phyloP scores from a whole-genome alignment of 2,329 filamentous ascomycete species.

The Hymenoscyphus scutula region DNA sequence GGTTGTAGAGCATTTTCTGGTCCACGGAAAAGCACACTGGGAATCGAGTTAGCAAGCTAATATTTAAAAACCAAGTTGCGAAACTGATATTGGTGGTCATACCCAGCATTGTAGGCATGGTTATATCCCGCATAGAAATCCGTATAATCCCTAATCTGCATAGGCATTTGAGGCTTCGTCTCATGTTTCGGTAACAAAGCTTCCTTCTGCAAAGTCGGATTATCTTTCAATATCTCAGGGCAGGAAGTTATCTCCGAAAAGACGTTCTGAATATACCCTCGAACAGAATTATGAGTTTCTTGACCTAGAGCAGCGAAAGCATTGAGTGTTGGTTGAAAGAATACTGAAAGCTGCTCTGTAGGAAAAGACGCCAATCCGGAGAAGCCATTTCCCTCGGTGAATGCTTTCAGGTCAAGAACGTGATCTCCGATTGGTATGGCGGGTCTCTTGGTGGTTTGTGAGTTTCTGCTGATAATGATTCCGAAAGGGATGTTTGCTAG shows the following conservation, averaged over 20 bases:
- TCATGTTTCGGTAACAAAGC: slow-evolving; percentile 58
- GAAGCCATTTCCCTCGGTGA: slow-evolving; percentile 60
- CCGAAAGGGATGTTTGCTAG: slow-evolving; percentile 75
- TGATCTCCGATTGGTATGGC: slow-evolving; percentile 69
- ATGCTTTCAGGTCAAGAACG: slow-evolving; percentile 63
- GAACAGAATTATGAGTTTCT: slow-evolving; percentile 64
- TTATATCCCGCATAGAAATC: slow-evolving; percentile 82
- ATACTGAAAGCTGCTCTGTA: slow-evolving; percentile 57
- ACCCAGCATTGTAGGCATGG: slow-evolving; percentile 63
- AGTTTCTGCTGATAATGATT: slow-evolving; percentile 56
- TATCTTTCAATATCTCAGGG: slow-evolving; percentile 61
- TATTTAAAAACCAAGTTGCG: neutral
- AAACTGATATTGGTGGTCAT: neutral
- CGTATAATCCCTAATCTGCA: slow-evolving; percentile 79
- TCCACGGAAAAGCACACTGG: slow-evolving; percentile 66
- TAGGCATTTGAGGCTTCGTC: slow-evolving; percentile 67
- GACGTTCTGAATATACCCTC: slow-evolving; percentile 66
- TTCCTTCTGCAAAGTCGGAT: slow-evolving; percentile 53
- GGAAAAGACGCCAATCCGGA: slow-evolving; percentile 46
- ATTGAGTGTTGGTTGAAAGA: slow-evolving; percentile 65
- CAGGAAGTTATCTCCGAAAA: slow-evolving; percentile 58
- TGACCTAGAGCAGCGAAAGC: slow-evolving; percentile 71
- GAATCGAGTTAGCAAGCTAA: neutral
- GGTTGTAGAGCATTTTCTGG: slow-evolving; percentile 71
- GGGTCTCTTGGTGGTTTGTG: slow-evolving; percentile 48